These are phyloP conservation scores for Penicillium arizonense DNA, from an alignment of 495 filamentous ascomycete species.

Conservation along the genomic window DNA sequence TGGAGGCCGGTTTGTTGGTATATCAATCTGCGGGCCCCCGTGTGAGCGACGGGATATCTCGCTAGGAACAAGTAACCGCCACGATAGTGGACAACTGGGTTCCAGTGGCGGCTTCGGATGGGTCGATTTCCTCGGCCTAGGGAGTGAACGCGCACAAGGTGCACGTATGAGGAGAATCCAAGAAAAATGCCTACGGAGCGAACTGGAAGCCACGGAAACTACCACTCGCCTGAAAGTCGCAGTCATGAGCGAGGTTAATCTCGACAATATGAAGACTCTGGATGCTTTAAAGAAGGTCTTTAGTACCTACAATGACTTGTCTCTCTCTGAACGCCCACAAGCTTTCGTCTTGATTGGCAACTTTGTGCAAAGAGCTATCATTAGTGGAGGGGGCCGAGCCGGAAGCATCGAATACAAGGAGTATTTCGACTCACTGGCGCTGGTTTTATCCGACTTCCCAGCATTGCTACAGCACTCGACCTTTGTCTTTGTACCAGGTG, in stretches of 20 bases:
- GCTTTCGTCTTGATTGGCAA: constrained; percentile 80
- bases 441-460: constrained; percentile 83
- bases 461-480: constrained; percentile 72
- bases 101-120: constrained; percentile 86
- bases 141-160: constrained; percentile 83
- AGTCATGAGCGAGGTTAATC: constrained; percentile 76
- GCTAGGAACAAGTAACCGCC: constrained; percentile 64
- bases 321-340: constrained; percentile 60
- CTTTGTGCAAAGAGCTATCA: constrained; percentile 72
- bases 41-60: constrained; percentile 80
- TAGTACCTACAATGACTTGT: constrained; percentile 55
- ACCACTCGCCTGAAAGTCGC: constrained; percentile 54
- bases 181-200: constrained; percentile 31
- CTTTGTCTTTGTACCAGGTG: constrained; percentile 90
- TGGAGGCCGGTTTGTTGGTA: constrained; percentile 83
- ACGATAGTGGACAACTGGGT: constrained; percentile 48
- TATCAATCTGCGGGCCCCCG: constrained; percentile 85
- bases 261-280: constrained; percentile 75
- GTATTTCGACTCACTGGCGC: constrained; percentile 82
- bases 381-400: constrained; percentile 60
- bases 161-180: constrained; percentile 78
- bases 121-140: constrained; percentile 92
- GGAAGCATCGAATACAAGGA: constrained; percentile 93
- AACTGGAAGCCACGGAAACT: constrained; percentile 27
- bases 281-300: constrained; percentile 77